Base-by-base conservation (phyloP, 1,284 basidiomycete genomes). In the Tausonia pullulans region DNA sequence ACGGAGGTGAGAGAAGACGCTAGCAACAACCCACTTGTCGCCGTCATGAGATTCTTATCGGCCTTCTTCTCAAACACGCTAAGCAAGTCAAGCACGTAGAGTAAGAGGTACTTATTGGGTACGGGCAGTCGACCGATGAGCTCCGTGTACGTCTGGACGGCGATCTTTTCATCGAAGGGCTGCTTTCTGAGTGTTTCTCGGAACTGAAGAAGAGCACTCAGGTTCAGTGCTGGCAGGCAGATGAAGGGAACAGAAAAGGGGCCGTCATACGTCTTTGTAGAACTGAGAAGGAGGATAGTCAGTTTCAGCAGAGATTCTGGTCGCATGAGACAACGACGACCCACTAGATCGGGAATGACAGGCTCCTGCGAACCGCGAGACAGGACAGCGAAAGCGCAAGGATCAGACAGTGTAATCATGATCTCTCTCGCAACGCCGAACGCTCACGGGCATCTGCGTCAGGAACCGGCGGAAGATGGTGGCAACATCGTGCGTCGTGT, bases 381-480 rank as follows among this genome's bases (percentile, higher is more conserved):
- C 39, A 10, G 16, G 56, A 40, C 55, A 57, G 44, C 55, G 13
- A 40, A 1, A 13, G 56, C 40, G 11, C 5, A 58, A 58, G 9
- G 62, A 51, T 58, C 46, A 43, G n/a, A 52, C 55, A 61, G 41
- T 48, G 67, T 9, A 49, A n/a, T n/a, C 27, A n/a, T 4, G 52
- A n/a, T 58, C 8, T 44, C 27, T 27, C 2, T 27, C 27, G 27
- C 27, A 27, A 27, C 27, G 2, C 27, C 2, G 27, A 39, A 4
- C 5, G 83, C 87, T 73, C 71, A 92, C 92, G 46, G 95, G 93
- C 88, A 98, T 91, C 73, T 89, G 88, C 5, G 94, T 98, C 67
- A 98, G 84, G 77, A 93, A 98, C 78, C 95, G 81, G 66, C 95
- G 83, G 73, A 98, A 90, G 61, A 98, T 91, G 71, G 90, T 95